Evolutionary conservation across 2,329 filamentous ascomycete genomes (phyloP).

Genomic region (Dactylellina parvicollis): DNA sequence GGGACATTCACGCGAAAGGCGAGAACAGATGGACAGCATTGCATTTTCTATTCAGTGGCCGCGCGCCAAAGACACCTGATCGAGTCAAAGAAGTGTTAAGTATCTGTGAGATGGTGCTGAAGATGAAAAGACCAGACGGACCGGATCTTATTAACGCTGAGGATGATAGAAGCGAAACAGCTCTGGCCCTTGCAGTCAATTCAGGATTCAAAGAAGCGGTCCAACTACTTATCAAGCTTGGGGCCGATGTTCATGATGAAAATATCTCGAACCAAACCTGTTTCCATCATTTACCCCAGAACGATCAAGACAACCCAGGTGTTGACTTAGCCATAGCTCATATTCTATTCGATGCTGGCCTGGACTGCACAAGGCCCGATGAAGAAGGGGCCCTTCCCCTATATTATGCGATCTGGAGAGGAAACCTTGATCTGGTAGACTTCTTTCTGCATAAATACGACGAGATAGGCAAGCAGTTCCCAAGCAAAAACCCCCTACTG

Average conservation of each 20-base stretch:
- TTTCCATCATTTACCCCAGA: background rate
- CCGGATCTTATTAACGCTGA: conserved; percentile 16
- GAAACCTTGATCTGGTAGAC: background rate
- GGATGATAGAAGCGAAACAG: background rate
- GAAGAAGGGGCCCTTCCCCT: background rate
- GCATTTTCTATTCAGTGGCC: conserved; percentile 8
- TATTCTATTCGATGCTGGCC: conserved; percentile 13
- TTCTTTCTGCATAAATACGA: conserved; percentile 4
- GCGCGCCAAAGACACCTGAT: background rate
- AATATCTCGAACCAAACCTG: background rate
- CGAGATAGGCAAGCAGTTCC: background rate
- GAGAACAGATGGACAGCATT: background rate
- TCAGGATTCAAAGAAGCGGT: conserved; percentile 13
- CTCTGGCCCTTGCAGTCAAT: conserved; percentile 9
- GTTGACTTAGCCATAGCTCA: background rate
- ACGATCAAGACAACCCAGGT: background rate
- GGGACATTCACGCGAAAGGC: conserved; percentile 1
- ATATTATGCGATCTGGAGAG: background rate
- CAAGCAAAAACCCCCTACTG: conserved; percentile 1
- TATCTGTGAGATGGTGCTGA: conserved; percentile 16
- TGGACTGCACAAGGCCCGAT: background rate
- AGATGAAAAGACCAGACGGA: conserved; percentile 3
- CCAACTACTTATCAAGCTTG: conserved; percentile 4
- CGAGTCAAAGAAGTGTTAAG: background rate
- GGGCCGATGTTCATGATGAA: conserved; percentile 19